Conservation (phyloP, 2,329 filamentous ascomycete species). For the Parastagonospora nodorum region DNA sequence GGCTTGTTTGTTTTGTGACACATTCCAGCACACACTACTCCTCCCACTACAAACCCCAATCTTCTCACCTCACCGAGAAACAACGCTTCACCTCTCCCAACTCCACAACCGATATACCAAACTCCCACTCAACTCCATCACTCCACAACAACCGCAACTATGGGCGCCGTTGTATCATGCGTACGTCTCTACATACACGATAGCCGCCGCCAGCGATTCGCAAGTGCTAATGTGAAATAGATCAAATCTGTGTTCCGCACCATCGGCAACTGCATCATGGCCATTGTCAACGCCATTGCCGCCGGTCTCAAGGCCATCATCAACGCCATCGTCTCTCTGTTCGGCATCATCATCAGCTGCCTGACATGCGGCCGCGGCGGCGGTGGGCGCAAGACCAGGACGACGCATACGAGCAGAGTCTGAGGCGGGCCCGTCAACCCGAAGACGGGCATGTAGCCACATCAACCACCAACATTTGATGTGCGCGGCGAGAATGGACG, state of each 20-base stretch:
- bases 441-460: too few species aligned
- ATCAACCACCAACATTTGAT: too few species aligned
- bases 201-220: neutral
- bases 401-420: constrained; percentile 46
- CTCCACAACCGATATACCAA: constrained; percentile 2
- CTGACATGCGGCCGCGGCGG: constrained; percentile 55
- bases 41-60: neutral
- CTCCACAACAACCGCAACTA: constrained; percentile 51
- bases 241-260: constrained; percentile 52
- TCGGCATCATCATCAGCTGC: constrained; percentile 56
- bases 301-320: constrained; percentile 53
- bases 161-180: constrained; percentile 85
- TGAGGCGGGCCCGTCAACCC: constrained; percentile 29
- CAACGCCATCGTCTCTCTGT: constrained; percentile 56
- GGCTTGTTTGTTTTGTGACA: neutral
- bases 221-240: constrained; percentile 34
- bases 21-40: constrained; percentile 2
- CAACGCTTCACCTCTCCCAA: neutral
- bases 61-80: neutral
- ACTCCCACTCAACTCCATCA: constrained; percentile 2
- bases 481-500: too few species aligned
- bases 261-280: constrained; percentile 54
- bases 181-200: constrained; percentile 60
- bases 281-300: constrained; percentile 54
- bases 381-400: constrained; percentile 43